Conservation (phyloP, 495 filamentous ascomycete genomes). For the Hypoxylon cercidicola region DNA sequence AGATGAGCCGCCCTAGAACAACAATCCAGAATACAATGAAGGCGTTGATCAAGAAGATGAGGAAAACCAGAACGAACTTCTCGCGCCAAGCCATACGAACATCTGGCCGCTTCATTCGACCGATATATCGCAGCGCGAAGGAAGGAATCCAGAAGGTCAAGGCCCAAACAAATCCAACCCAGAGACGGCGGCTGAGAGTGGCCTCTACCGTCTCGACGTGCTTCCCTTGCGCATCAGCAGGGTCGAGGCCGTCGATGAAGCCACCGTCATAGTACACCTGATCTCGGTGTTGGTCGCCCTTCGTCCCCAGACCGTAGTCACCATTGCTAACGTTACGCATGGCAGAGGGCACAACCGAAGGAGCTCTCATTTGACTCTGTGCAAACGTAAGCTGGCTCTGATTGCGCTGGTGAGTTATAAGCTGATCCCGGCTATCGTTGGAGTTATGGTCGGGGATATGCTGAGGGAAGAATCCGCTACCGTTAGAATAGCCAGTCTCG, state of each 20-base stretch:
- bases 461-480: conserved; percentile 77
- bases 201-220: conserved; percentile 77
- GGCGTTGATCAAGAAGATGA: conserved; percentile 87
- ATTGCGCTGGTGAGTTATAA: conserved; percentile 68
- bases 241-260: conserved; percentile 68
- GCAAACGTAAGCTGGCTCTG: conserved; percentile 69
- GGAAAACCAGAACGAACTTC: conserved; percentile 81
- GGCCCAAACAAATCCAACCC: conserved; percentile 84
- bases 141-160: conserved; percentile 97
- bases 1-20: conserved; percentile 82
- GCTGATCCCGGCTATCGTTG: conserved; percentile 75
- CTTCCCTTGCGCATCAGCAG: conserved; percentile 79
- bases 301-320: conserved; percentile 86
- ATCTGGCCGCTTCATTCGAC: conserved; percentile 97
- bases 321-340: conserved; percentile 72
- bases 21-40: conserved; percentile 93
- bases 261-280: conserved; percentile 75
- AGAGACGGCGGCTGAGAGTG: conserved; percentile 70
- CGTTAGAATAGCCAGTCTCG: conserved; percentile 73
- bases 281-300: conserved; percentile 82
- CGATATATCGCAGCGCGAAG: conserved; percentile 78
- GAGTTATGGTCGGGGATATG: conserved; percentile 67
- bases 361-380: conserved; percentile 65
- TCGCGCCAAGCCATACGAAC: conserved; percentile 97
- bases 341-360: conserved; percentile 77